Conservation (phyloP, 1,284 basidiomycete species). For the Coniferiporia weirii region DNA sequence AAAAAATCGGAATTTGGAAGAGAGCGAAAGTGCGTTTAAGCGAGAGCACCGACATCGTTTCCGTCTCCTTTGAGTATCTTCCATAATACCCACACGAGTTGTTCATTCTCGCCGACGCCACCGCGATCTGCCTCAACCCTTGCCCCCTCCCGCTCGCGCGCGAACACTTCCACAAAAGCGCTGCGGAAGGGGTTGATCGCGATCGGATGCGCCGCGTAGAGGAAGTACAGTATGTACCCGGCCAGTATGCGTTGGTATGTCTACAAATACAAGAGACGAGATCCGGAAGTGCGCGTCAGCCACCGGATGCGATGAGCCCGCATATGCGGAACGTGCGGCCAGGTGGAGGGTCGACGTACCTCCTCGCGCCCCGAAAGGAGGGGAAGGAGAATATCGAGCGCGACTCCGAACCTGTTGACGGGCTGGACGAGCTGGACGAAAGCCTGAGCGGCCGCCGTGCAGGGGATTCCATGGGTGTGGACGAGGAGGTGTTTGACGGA, state of each 20-base stretch:
- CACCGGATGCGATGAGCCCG: neutral
- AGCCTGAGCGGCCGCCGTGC: slow-evolving; percentile 66
- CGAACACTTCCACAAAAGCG: slow-evolving; percentile 57
- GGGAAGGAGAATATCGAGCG: slow-evolving; percentile 69
- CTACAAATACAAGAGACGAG: slow-evolving; percentile 30
- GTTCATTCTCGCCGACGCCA: slow-evolving; percentile 58
- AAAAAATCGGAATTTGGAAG: slow-evolving; percentile 5
- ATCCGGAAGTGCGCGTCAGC: slow-evolving; percentile 17
- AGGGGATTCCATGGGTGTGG: slow-evolving; percentile 59
- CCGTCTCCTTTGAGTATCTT: slow-evolving; percentile 76
- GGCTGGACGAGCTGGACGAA: slow-evolving; percentile 69
- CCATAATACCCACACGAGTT: slow-evolving; percentile 77
- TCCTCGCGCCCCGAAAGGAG: slow-evolving; percentile 44
- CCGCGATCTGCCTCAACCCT: slow-evolving; percentile 44
- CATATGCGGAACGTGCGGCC: neutral
- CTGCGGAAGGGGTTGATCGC: slow-evolving; percentile 73
- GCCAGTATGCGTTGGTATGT: slow-evolving; percentile 67
- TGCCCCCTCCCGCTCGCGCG: slow-evolving; percentile 58
- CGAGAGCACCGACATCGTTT: slow-evolving; percentile 52
- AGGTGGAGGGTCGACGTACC: slow-evolving; percentile 23
- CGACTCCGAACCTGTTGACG: slow-evolving; percentile 67
- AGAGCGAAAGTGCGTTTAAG: slow-evolving; percentile 2
- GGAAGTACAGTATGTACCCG: slow-evolving; percentile 48
- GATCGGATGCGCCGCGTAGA: slow-evolving; percentile 71
- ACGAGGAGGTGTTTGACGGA: slow-evolving; percentile 59